Conservation (phyloP, 2,329 filamentous ascomycete genomes). For the Celoporthe dispersa region DNA sequence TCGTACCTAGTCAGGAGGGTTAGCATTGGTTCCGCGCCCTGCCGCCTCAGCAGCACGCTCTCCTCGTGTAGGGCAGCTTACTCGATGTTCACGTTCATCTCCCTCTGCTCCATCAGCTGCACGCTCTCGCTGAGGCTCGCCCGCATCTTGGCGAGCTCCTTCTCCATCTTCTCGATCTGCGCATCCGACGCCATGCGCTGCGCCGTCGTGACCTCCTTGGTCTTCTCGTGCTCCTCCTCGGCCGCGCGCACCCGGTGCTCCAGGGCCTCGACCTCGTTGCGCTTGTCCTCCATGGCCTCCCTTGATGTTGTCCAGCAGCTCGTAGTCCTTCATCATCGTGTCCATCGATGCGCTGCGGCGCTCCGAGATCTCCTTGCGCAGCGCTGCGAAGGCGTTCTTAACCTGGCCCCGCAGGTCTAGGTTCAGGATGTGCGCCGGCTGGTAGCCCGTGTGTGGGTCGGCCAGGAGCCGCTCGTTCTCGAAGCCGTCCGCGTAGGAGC, state of each 20-base stretch:
- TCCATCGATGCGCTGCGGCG: slow-evolving; percentile 81
- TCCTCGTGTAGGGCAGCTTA: too few relatives aligned
- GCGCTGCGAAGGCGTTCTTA: slow-evolving; percentile 74
- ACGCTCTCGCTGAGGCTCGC: slow-evolving; percentile 82
- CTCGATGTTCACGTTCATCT: slow-evolving; percentile 97
- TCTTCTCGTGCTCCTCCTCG: slow-evolving; percentile 92
- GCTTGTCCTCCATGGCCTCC: slow-evolving; percentile 97
- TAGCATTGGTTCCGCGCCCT: background rate
- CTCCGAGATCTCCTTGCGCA: slow-evolving; percentile 93
- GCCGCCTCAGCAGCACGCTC: too few relatives aligned
- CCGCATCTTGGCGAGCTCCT: slow-evolving; percentile 93
- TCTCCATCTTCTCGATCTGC: slow-evolving; percentile 98
- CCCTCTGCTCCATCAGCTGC: slow-evolving; percentile 88
- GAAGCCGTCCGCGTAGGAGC: slow-evolving; percentile 43
- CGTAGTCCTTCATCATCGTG: slow-evolving; percentile 91
- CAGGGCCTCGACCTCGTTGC: slow-evolving; percentile 87
- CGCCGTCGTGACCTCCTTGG: slow-evolving; percentile 82
- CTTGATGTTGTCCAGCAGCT: slow-evolving; percentile 90
- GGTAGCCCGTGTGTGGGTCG: slow-evolving; percentile 84
- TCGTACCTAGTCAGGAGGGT: slow-evolving; percentile 69
- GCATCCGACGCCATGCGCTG: slow-evolving; percentile 88
- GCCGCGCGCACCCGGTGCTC: slow-evolving; percentile 87
- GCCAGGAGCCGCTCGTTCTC: slow-evolving; percentile 79
- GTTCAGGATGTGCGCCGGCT: slow-evolving; percentile 85
- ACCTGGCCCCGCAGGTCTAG: slow-evolving; percentile 83